Evolutionary conservation across 148 eudicot genomes (phyloP).

Genomic region (Pouteria glomerata): DNA sequence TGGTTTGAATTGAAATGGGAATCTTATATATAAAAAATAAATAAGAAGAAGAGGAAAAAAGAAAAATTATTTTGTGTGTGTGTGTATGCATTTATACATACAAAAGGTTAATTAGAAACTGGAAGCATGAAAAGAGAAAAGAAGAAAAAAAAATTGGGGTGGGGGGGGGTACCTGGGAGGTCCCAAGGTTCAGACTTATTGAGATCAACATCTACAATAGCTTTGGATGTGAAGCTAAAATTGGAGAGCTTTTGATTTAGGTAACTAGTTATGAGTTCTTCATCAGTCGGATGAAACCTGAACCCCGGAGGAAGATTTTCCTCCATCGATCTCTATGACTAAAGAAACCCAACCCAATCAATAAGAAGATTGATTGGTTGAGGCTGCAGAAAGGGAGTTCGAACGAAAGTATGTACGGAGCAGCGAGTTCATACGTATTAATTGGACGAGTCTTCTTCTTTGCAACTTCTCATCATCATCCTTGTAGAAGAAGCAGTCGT

Average conservation of each 20-base stretch:
- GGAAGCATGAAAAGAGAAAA: background rate
- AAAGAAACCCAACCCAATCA: no score
- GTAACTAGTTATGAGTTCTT: constrained; percentile 71
- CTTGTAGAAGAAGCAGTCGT: constrained; percentile 40
- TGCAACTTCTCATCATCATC: constrained; percentile 9
- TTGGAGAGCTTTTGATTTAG: constrained; percentile 57
- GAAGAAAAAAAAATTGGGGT: background rate
- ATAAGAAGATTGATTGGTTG: no score
- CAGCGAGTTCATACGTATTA: constrained; percentile 9
- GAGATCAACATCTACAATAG: constrained; percentile 80
- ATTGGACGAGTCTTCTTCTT: constrained; percentile 9
- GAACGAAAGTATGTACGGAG: constrained; percentile 12
- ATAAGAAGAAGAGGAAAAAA: background rate
- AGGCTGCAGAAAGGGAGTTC: no score
- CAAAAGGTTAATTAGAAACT: no score
- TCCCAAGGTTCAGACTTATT: constrained; percentile 89
- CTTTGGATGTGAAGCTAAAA: constrained; percentile 55
- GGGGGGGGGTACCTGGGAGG: constrained; percentile 83
- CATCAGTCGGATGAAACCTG: constrained; percentile 83
- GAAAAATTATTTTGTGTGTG: no score
- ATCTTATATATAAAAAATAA: no score
- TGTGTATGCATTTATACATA: no score
- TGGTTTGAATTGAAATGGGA: no score
- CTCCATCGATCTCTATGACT: constrained; percentile 55
- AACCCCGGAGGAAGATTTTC: constrained; percentile 91